phyloP scores from a whole-genome alignment of 2,329 filamentous ascomycete genomes.

The Talaromyces sp. region DNA sequence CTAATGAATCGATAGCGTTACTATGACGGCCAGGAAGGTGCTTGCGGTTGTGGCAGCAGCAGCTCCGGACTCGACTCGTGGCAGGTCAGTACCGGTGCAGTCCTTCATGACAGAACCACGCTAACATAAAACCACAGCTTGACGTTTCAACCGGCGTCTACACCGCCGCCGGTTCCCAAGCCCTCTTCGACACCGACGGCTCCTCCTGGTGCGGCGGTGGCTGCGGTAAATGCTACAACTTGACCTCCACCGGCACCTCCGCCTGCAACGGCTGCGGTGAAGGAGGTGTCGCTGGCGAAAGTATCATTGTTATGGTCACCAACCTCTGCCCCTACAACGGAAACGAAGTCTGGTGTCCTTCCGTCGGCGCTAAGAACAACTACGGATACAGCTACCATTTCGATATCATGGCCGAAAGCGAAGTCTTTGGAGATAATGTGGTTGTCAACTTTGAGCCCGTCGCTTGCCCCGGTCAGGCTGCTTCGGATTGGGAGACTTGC shows the following conservation, averaged over 20 bases:
- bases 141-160: conserved; percentile 18
- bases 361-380: conserved; percentile 29
- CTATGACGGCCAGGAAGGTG: conserved; percentile 32
- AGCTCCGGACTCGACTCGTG: conserved; percentile 27
- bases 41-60: conserved; percentile 31
- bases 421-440: conserved; percentile 34
- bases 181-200: conserved; percentile 24
- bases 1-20: conserved; percentile 26
- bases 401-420: conserved; percentile 34
- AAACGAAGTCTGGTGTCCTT: conserved; percentile 37
- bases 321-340: conserved; percentile 38
- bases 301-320: conserved; percentile 31
- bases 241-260: conserved; percentile 24
- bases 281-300: conserved; percentile 23
- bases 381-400: conserved; percentile 39
- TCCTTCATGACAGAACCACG: too few species aligned
- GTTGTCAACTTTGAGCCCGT: conserved; percentile 35
- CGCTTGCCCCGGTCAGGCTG: conserved; percentile 28
- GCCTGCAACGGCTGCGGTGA: conserved; percentile 23
- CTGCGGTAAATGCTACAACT: conserved; percentile 27
- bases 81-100: conserved; percentile 23
- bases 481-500: conserved; percentile 27
- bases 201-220: conserved; percentile 27
- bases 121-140: background rate
- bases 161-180: conserved; percentile 26